A percentile compares a stretch with the other conserved stretches of the same genome.
These are phyloP conservation scores for Cyamopsis tetragonoloba DNA, from an alignment of 306 rosid genomes.

Conservation along the genomic window DNA sequence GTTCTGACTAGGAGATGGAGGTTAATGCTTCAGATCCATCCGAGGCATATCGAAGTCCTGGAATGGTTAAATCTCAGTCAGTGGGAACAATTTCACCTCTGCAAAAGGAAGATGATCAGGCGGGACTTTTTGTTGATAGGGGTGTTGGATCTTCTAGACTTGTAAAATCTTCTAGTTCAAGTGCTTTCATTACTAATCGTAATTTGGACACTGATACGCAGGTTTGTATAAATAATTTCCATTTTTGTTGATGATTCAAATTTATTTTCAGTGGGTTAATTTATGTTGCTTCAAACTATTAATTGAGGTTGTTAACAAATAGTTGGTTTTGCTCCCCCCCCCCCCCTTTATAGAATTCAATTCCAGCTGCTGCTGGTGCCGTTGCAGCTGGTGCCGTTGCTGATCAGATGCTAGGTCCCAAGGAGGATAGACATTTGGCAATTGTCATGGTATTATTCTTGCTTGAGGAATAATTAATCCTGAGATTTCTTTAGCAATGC, in stretches of 20 bases:
- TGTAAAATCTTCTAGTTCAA: constrained; percentile 60
- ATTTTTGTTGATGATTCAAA: neutral
- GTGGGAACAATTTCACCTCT: constrained; percentile 63
- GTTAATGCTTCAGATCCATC: constrained; percentile 51
- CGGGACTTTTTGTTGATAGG: constrained; percentile 75
- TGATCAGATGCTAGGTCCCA: constrained; percentile 98
- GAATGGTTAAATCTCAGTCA: constrained; percentile 78
- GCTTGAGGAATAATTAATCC: neutral
- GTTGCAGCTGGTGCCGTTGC: constrained; percentile 98
- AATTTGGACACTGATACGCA: constrained; percentile 51
- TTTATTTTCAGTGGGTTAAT: constrained; percentile 1
- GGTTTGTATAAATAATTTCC: constrained; percentile 45
- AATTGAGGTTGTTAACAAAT: constrained; percentile 17
- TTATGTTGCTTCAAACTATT: constrained; percentile 1
- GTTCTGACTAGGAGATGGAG: constrained; percentile 63
- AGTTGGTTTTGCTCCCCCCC: constrained; percentile 9
- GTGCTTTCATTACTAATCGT: constrained; percentile 37
- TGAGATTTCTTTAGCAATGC: neutral
- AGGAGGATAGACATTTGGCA: constrained; percentile 92
- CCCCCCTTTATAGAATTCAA: constrained; percentile 60
- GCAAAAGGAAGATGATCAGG: constrained; percentile 67
- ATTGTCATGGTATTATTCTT: constrained; percentile 74
- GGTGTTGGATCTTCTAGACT: constrained; percentile 91
- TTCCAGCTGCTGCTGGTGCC: constrained; percentile 99
- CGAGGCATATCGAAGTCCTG: constrained; percentile 49